These are phyloP conservation scores for Euphrasia confusa DNA, from an alignment of 257 asterid species.

Conservation along the genomic window DNA sequence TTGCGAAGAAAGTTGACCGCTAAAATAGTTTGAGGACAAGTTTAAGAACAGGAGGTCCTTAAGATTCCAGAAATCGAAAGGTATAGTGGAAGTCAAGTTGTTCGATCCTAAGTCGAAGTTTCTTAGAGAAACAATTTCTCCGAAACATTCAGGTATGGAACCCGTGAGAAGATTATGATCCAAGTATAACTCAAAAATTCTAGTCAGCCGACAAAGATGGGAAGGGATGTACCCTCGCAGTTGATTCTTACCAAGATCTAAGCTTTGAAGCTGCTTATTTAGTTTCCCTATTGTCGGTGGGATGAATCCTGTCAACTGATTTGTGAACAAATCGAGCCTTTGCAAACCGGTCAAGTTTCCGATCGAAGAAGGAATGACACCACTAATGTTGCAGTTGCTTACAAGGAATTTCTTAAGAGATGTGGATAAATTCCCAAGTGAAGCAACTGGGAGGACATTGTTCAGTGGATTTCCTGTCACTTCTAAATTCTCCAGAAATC, in stretches of 20 bases:
- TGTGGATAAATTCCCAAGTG: conserved; percentile 17
- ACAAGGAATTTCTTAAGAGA: background rate
- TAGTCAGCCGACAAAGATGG: conserved; percentile 17
- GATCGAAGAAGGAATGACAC: conserved; percentile 10
- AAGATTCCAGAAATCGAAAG: conserved; percentile 28
- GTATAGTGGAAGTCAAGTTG: conserved; percentile 25
- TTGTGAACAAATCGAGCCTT: background rate
- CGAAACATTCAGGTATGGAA: conserved; percentile 30
- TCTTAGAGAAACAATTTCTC: conserved; percentile 21
- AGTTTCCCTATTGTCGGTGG: conserved; percentile 4
- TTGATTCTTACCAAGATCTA: background rate
- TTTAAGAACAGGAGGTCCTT: conserved; percentile 17
- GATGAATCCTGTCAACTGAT: conserved; percentile 6
- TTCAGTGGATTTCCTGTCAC: background rate
- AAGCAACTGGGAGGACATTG: conserved; percentile 5
- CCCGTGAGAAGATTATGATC: conserved; percentile 23
- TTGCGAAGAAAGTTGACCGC: conserved; percentile 21
- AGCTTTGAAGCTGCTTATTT: background rate
- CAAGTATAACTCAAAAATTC: background rate
- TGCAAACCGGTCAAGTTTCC: conserved; percentile 22
- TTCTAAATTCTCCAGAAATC: background rate
- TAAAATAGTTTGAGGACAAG: conserved; percentile 25
- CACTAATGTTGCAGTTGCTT: background rate
- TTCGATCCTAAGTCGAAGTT: conserved; percentile 19
- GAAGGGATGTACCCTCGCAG: conserved; percentile 23